Evolutionary conservation across 768 basidiomycete genomes (phyloP).

Genomic region (Lactarius psammicola): DNA sequence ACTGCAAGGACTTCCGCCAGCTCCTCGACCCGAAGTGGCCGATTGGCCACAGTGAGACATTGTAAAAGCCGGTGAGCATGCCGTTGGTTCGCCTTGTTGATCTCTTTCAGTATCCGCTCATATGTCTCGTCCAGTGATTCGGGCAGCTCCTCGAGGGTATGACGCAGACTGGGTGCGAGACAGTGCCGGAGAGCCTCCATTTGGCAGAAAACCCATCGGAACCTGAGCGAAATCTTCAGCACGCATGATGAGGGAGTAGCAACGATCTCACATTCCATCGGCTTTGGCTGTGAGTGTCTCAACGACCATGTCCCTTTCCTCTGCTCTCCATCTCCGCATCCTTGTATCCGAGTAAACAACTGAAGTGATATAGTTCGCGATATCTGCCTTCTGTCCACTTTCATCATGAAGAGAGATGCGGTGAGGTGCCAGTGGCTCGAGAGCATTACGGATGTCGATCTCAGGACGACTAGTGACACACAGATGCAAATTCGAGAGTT

Average conservation of each 20-base stretch:
- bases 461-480: neutral
- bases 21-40: conserved; percentile 1
- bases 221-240: neutral
- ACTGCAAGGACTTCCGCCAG: conserved; percentile 1
- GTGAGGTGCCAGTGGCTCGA: neutral
- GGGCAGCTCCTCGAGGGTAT: neutral
- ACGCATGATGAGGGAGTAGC: neutral
- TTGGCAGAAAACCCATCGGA: conserved; percentile 1
- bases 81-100: neutral
- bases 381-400: neutral
- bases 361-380: neutral
- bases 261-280: neutral
- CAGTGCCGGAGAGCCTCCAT: neutral
- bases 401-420: neutral
- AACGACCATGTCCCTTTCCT: neutral
- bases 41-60: neutral
- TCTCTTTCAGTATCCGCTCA: neutral
- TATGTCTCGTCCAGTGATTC: conserved; percentile 4
- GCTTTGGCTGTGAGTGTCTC: neutral
- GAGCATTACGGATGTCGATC: neutral
- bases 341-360: neutral
- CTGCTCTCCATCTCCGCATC: neutral
- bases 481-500: neutral
- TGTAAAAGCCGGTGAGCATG: neutral
- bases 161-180: neutral